These are phyloP conservation scores for Pichia eremophila DNA, from an alignment of 805 yeast genomes.

Conservation along the genomic window DNA sequence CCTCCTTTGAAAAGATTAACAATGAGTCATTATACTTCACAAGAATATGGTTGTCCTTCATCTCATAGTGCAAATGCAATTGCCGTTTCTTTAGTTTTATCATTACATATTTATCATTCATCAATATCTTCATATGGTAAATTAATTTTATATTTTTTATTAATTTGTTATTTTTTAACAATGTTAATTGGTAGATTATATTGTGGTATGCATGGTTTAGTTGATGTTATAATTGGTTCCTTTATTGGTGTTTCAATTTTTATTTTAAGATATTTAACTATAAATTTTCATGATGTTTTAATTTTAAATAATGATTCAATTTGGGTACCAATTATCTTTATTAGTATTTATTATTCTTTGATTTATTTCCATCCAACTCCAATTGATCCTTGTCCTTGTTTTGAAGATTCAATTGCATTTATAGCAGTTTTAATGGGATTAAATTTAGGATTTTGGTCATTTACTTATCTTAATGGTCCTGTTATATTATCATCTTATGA, in stretches of 20 bases:
- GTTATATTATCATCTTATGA: not conserved
- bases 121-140: not conserved
- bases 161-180: constrained; percentile 46
- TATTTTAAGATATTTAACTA: constrained; percentile 32
- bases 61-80: constrained; percentile 94
- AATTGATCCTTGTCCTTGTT: constrained; percentile 91
- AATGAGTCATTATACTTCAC: constrained; percentile 80
- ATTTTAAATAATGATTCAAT: constrained; percentile 20
- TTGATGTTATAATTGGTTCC: constrained; percentile 64
- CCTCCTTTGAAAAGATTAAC: constrained; percentile 91
- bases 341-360: constrained; percentile 35
- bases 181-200: constrained; percentile 75
- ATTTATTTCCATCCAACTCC: constrained; percentile 74
- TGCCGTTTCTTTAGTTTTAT: constrained; percentile 53
- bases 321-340: constrained; percentile 30
- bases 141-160: constrained; percentile 10
- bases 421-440: constrained; percentile 79
- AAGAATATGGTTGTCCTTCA: constrained; percentile 92
- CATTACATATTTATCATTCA: constrained; percentile 11
- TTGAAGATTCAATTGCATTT: constrained; percentile 90
- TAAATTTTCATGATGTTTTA: constrained; percentile 37
- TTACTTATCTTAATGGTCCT: constrained; percentile 12
- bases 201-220: constrained; percentile 95
- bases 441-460: constrained; percentile 51
- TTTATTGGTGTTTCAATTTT: constrained; percentile 50